phyloP scores from a whole-genome alignment of 2,329 filamentous ascomycete genomes.

The Sarocladium brachiariae region DNA sequence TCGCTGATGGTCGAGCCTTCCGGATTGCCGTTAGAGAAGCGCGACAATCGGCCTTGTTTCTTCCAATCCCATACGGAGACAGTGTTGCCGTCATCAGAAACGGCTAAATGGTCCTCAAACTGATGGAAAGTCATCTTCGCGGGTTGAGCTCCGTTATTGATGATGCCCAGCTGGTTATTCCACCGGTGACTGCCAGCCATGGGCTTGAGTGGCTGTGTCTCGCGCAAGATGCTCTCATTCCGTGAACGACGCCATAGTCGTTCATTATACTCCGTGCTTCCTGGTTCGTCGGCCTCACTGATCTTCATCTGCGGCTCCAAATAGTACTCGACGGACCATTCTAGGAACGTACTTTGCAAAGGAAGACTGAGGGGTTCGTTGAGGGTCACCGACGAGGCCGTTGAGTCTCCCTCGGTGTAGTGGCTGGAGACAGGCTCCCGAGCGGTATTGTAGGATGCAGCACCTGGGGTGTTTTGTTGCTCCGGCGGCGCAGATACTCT shows the following conservation, averaged over 20 bases:
- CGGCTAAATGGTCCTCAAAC: constrained; percentile 91
- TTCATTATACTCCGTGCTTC: constrained; percentile 93
- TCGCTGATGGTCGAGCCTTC: constrained; percentile 87
- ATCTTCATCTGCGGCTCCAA: constrained; percentile 97
- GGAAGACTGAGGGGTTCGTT: constrained; percentile 46
- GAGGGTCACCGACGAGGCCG: constrained; percentile 41
- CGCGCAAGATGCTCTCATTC: constrained; percentile 85
- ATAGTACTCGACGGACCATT: constrained; percentile 98
- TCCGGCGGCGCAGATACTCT: constrained; percentile 56
- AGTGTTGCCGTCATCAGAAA: constrained; percentile 87
- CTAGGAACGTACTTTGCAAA: constrained; percentile 74
- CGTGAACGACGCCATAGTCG: constrained; percentile 86
- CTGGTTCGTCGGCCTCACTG: constrained; percentile 90
- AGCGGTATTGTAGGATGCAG: constrained; percentile 68
- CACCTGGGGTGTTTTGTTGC: constrained; percentile 61
- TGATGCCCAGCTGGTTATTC: constrained; percentile 74
- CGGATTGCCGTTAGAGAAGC: constrained; percentile 93
- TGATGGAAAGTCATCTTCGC: constrained; percentile 95
- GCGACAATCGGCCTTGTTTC: constrained; percentile 63
- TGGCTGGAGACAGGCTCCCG: constrained; percentile 73
- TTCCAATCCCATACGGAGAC: constrained; percentile 94
- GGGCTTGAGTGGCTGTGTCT: constrained; percentile 90
- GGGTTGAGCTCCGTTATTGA: constrained; percentile 86
- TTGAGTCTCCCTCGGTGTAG: constrained; percentile 57
- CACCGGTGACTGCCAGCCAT: constrained; percentile 79